phyloP scores from a whole-genome alignment of 2,329 filamentous ascomycete genomes.

The Peltaster fructicola region DNA sequence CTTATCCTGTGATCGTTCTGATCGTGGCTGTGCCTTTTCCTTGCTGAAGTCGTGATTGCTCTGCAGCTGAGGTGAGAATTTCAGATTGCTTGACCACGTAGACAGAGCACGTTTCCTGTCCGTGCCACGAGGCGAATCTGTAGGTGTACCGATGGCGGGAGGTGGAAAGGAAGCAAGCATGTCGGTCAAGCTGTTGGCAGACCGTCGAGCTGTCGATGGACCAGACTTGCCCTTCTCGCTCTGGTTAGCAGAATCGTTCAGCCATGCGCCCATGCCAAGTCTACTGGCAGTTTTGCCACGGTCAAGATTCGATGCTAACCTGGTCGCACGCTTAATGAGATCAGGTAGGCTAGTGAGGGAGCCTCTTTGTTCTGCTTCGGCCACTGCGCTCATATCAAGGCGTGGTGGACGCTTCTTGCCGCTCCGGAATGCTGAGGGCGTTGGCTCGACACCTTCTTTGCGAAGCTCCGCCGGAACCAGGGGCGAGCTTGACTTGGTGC shows the following conservation, averaged over 20 bases:
- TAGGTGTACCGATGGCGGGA: constrained; percentile 21
- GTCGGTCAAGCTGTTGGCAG: constrained; percentile 41
- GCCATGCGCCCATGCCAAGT: constrained; percentile 32
- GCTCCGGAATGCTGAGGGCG: constrained; percentile 22
- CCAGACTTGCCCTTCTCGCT: constrained; percentile 10
- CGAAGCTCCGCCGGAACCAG: too few species aligned
- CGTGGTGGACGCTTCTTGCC: constrained; percentile 43
- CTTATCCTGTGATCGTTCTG: constrained; percentile 10
- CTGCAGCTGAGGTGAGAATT: constrained; percentile 9
- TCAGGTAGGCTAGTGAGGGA: constrained; percentile 87
- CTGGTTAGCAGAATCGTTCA: constrained; percentile 12
- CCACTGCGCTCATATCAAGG: constrained; percentile 66
- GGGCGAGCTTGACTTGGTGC: too few species aligned
- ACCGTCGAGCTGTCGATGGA: constrained; percentile 14
- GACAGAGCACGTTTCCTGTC: constrained; percentile 1
- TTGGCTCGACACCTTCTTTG: too few species aligned
- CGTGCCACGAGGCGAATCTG: constrained; percentile 4
- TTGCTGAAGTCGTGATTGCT: constrained; percentile 15
- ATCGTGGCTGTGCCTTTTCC: constrained; percentile 3
- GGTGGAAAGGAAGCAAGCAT: constrained; percentile 49
- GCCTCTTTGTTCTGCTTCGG: constrained; percentile 64
- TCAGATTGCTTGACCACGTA: constrained; percentile 5
- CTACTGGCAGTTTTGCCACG: constrained; percentile 52
- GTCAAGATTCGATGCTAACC: constrained; percentile 73
- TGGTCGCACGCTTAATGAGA: constrained; percentile 74